Base-by-base conservation (phyloP, 1,284 basidiomycete species). In the Cerrena zonata region DNA sequence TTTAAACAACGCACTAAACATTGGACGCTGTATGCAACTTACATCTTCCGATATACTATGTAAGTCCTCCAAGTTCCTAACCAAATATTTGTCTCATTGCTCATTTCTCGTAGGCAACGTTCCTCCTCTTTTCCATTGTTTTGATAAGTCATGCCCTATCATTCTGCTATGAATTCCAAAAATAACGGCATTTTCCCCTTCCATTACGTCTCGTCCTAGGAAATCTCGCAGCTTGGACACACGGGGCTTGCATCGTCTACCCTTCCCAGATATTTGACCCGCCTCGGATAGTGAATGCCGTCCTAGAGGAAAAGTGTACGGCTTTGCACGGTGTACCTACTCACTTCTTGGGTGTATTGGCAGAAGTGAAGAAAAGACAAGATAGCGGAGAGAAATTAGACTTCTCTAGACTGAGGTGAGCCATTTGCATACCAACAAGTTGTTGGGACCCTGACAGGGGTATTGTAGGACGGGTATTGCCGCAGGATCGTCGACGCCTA, bases 241-340 rank as follows among this genome's bases (percentile, higher is more conserved):
- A 89, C 54, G 86, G 85, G 1, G 74, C 84, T 10, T 82, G 78
- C 51, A 74, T 91, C 41, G 84, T 92, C 4, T 92, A 91, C 60
- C 77, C 89, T 0, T 82, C 86, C 1, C 77, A 81, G 44, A 70
- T 74, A 0, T 91, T 78, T 61, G 69, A 87, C 58, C 80, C 89
- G 0, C 65, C 67, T 36, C 71, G 80, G 10, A 80, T 86, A 50
- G 79, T 89, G 38, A 78, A 89, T 50, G 78, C 89, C 0, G 67
- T 91, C 13, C 65, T 75, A 5, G 70, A 76, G 27, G 87, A 91
- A 58, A 70, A 70, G 50, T 90, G 87, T 52, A 91, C 89, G 0
- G 86, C 85, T 0, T 68, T 92, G 47, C 88, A 92, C 58, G 90
- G 89, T 5, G 90, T 92, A 1, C 89, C 90, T 0, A 90, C 89